phyloP scores from a whole-genome alignment of 495 filamentous ascomycete genomes.

The Hyphodiscus hymeniophilus region DNA sequence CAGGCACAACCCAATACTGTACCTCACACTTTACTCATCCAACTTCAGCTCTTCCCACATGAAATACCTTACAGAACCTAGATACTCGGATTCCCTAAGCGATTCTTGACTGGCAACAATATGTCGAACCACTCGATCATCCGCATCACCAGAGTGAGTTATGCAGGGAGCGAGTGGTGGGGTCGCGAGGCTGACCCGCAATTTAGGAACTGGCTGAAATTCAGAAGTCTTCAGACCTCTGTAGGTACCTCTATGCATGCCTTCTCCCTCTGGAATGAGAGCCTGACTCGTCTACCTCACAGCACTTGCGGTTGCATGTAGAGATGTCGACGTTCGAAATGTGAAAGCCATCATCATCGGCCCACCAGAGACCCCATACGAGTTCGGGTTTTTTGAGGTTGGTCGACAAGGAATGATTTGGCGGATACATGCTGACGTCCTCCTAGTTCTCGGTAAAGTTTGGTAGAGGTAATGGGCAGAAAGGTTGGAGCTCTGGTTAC shows the following conservation, averaged over 20 bases:
- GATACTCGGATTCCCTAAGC: not conserved
- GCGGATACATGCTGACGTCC: slow-evolving; percentile 5
- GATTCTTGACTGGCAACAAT: not conserved
- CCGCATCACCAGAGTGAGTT: slow-evolving; percentile 69
- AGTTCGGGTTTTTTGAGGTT: slow-evolving; percentile 95
- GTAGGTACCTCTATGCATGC: slow-evolving; percentile 40
- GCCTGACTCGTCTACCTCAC: not conserved
- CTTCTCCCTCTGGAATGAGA: not conserved
- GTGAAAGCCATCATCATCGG: slow-evolving; percentile 86
- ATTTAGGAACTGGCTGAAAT: slow-evolving; percentile 74
- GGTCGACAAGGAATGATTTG: slow-evolving; percentile 13
- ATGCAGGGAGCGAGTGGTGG: slow-evolving; percentile 7
- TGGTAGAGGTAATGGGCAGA: slow-evolving; percentile 42
- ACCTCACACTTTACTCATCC: not conserved
- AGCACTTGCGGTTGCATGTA: slow-evolving; percentile 81
- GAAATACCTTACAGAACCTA: slow-evolving; percentile 5
- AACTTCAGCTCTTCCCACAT: slow-evolving; percentile 1
- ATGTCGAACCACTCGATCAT: slow-evolving; percentile 80
- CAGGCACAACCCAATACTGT: too few species aligned
- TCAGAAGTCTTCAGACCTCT: slow-evolving; percentile 71
- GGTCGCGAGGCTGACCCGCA: slow-evolving; percentile 31
- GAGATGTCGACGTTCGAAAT: slow-evolving; percentile 80
- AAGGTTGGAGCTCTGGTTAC: not conserved
- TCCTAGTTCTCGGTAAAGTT: slow-evolving; percentile 58
- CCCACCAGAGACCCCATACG: slow-evolving; percentile 90